Conservation (phyloP, 2,329 filamentous ascomycete genomes). For the Lasiodiplodia gonubiensis region DNA sequence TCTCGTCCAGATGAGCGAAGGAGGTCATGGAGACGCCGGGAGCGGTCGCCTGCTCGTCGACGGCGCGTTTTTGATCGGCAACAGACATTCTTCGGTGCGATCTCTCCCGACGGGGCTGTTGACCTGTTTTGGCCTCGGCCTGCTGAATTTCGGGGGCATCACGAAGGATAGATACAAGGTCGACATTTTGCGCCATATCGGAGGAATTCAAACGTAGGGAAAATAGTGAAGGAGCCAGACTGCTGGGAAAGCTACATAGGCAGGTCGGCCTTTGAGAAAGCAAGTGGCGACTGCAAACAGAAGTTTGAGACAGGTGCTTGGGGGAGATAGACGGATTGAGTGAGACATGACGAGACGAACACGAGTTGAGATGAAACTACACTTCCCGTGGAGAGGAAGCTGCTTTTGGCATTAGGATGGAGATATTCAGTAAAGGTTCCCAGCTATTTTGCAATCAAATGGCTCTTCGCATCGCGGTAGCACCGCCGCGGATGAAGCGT, state of each 20-base stretch:
- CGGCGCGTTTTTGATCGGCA: not conserved
- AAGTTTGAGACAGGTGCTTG: conserved; percentile 1
- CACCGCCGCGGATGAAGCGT: too few species aligned
- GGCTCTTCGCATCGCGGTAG: too few species aligned
- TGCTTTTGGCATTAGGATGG: too few species aligned
- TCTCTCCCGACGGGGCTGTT: not conserved
- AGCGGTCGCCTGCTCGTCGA: conserved; percentile 3
- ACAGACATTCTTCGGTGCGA: not conserved
- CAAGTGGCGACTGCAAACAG: conserved; percentile 14
- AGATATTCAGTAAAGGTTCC: too few species aligned
- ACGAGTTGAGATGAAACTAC: not conserved
- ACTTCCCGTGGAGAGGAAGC: not conserved
- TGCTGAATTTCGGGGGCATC: not conserved
- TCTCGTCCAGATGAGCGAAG: conserved; percentile 35
- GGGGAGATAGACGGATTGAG: not conserved
- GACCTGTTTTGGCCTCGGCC: not conserved
- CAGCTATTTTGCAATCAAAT: too few species aligned
- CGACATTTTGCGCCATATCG: not conserved
- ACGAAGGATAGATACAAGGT: not conserved
- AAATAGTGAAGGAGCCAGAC: not conserved
- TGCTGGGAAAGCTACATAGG: not conserved
- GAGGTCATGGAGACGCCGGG: conserved; percentile 10
- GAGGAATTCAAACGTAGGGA: not conserved
- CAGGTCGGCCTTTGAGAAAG: not conserved
- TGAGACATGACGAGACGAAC: not conserved